Conservation (phyloP, 805 yeast species). For the Teunomyces lycoperdinae region DNA sequence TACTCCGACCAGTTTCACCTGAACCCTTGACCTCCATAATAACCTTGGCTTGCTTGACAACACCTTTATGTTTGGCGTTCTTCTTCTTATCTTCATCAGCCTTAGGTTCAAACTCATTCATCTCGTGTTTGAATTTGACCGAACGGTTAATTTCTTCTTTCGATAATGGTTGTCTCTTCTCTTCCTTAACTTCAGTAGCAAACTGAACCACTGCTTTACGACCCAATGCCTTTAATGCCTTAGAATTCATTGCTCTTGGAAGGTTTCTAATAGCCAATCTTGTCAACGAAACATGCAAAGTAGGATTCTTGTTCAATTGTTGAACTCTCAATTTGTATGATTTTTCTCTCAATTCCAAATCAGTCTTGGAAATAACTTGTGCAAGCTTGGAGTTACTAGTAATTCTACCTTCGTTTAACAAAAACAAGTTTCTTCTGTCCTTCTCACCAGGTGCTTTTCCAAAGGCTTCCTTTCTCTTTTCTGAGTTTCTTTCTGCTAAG, state of each 20-base stretch:
- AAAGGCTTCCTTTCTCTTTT: constrained; percentile 65
- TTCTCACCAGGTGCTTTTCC: constrained; percentile 79
- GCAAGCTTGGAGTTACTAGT: constrained; percentile 79
- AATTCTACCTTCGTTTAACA: constrained; percentile 93
- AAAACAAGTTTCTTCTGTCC: constrained; percentile 80
- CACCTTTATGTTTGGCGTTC: constrained; percentile 77
- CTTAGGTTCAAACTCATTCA: constrained; percentile 20
- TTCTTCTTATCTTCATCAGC: constrained; percentile 42
- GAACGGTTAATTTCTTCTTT: constrained; percentile 88
- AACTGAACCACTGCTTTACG: constrained; percentile 93
- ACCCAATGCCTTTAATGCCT: constrained; percentile 85
- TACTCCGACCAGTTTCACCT: constrained; percentile 82
- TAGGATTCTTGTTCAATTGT: constrained; percentile 86
- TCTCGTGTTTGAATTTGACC: constrained; percentile 55
- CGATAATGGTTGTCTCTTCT: constrained; percentile 74
- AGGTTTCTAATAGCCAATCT: constrained; percentile 92
- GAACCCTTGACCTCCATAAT: constrained; percentile 89
- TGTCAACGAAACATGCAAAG: constrained; percentile 89
- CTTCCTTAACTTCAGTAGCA: constrained; percentile 81
- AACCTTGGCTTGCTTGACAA: constrained; percentile 90
- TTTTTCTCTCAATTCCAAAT: constrained; percentile 83
- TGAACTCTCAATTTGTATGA: constrained; percentile 83
- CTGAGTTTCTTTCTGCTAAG: constrained; percentile 70
- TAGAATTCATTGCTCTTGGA: constrained; percentile 88
- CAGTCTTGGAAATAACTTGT: constrained; percentile 60